These are phyloP conservation scores for Yamadazyma triangularis DNA, from an alignment of 1,139 yeast species.

Conservation along the genomic window DNA sequence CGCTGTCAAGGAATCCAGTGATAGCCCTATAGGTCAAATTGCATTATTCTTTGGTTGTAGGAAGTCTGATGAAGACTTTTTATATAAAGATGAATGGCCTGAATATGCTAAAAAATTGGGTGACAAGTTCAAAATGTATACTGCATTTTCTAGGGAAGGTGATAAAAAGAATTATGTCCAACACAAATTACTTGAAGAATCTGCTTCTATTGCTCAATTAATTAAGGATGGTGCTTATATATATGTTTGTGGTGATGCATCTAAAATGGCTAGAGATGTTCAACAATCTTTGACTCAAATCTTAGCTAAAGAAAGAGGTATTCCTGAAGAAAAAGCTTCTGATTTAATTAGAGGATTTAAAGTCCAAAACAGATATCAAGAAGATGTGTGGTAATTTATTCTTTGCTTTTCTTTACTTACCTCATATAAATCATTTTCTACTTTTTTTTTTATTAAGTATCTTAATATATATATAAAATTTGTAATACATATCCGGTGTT, in stretches of 20 bases:
- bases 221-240: slow-evolving; percentile 75
- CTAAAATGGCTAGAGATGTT: slow-evolving; percentile 96
- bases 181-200: slow-evolving; percentile 62
- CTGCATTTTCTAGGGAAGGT: slow-evolving; percentile 83
- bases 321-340: slow-evolving; percentile 64
- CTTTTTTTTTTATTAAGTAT: too few relatives aligned
- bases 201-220: slow-evolving; percentile 51
- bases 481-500: too few relatives aligned
- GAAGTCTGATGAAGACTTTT: slow-evolving; percentile 65
- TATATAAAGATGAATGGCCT: slow-evolving; percentile 86
- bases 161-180: slow-evolving; percentile 82
- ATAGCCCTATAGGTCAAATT: slow-evolving; percentile 63
- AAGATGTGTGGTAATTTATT: slow-evolving; percentile 89
- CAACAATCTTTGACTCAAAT: slow-evolving; percentile 65
- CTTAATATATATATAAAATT: too few relatives aligned
- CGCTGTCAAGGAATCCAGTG: slow-evolving; percentile 37
- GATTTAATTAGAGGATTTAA: slow-evolving; percentile 77
- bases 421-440: too few relatives aligned
- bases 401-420: too few relatives aligned
- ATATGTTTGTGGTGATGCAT: slow-evolving; percentile 97
- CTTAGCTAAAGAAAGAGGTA: slow-evolving; percentile 52
- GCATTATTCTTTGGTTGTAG: slow-evolving; percentile 86
- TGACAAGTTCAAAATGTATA: slow-evolving; percentile 61
- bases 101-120: slow-evolving; percentile 62
- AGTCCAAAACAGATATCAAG: slow-evolving; percentile 87